phyloP scores from a whole-genome alignment of 495 filamentous ascomycete genomes.

The Xylaria curta region DNA sequence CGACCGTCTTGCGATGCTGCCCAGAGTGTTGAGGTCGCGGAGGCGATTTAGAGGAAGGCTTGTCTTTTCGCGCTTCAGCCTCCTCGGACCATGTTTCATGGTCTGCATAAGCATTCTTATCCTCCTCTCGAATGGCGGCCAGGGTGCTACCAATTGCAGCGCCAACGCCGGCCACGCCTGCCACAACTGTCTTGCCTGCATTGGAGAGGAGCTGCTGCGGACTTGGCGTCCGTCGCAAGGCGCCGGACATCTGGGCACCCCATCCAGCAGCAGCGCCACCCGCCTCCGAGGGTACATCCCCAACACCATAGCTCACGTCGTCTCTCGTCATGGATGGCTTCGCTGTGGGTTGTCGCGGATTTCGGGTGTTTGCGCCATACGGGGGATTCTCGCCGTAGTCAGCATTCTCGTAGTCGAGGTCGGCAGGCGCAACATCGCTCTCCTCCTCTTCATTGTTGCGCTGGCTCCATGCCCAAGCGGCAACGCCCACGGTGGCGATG shows the following conservation, averaged over 20 bases:
- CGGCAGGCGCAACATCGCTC: constrained; percentile 43
- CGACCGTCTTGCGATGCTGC: constrained; percentile 74
- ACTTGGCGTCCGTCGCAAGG: constrained; percentile 84
- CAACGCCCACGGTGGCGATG: constrained; percentile 80
- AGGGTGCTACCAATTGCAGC: constrained; percentile 79
- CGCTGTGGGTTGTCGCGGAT: constrained; percentile 42
- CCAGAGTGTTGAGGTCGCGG: constrained; percentile 36
- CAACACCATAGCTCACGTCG: constrained; percentile 46
- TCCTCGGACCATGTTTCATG: constrained; percentile 87
- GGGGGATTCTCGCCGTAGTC: constrained; percentile 60
- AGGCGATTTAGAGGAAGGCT: constrained; percentile 32
- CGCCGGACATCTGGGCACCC: constrained; percentile 79
- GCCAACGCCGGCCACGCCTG: constrained; percentile 84
- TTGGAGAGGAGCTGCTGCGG: constrained; percentile 87
- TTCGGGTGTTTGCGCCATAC: constrained; percentile 54
- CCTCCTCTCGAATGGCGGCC: constrained; percentile 83
- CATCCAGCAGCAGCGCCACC: constrained; percentile 58
- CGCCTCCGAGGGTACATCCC: constrained; percentile 42
- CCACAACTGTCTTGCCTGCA: constrained; percentile 75
- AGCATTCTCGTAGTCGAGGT: constrained; percentile 58
- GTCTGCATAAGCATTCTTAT: constrained; percentile 79
- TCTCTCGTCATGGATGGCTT: constrained; percentile 40
- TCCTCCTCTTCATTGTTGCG: constrained; percentile 69
- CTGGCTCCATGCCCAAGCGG: constrained; percentile 93
- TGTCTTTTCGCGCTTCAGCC: constrained; percentile 59